These are phyloP conservation scores for Silene latifolia DNA, from an alignment of 148 eudicot genomes.

Conservation along the genomic window DNA sequence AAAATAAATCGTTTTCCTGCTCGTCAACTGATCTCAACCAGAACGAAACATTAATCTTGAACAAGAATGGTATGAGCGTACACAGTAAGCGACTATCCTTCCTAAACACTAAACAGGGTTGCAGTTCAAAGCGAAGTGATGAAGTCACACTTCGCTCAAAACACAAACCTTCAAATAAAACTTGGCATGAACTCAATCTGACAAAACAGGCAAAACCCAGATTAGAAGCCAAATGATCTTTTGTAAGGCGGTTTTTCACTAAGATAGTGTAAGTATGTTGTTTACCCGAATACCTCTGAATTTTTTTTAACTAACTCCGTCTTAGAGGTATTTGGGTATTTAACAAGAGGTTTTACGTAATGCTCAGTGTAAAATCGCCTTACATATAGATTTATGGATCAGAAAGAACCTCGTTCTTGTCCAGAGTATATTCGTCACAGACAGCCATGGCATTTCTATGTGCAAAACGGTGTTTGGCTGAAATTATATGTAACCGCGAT, in stretches of 20 bases:
- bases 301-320: too few relatives aligned
- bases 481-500: too few relatives aligned
- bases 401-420: neutral
- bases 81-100: constrained; percentile 20
- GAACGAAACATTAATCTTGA: constrained; percentile 25
- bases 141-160: constrained; percentile 13
- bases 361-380: too few relatives aligned
- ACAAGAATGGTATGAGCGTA: constrained; percentile 20
- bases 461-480: constrained; percentile 6
- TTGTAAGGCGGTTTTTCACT: too few relatives aligned
- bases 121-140: constrained; percentile 15
- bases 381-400: neutral
- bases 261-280: too few relatives aligned
- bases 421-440: too few relatives aligned
- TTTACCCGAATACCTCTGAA: too few relatives aligned
- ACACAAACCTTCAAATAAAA: constrained; percentile 11
- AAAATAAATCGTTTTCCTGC: constrained; percentile 1
- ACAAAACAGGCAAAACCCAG: neutral
- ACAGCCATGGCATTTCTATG: constrained; percentile 17
- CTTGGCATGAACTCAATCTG: too few relatives aligned
- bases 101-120: constrained; percentile 19
- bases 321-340: too few relatives aligned
- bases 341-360: too few relatives aligned
- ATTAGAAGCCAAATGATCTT: neutral
- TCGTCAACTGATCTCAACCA: neutral